Conservation (phyloP, 768 basidiomycete species). For the Boletus tylopilopsis region DNA sequence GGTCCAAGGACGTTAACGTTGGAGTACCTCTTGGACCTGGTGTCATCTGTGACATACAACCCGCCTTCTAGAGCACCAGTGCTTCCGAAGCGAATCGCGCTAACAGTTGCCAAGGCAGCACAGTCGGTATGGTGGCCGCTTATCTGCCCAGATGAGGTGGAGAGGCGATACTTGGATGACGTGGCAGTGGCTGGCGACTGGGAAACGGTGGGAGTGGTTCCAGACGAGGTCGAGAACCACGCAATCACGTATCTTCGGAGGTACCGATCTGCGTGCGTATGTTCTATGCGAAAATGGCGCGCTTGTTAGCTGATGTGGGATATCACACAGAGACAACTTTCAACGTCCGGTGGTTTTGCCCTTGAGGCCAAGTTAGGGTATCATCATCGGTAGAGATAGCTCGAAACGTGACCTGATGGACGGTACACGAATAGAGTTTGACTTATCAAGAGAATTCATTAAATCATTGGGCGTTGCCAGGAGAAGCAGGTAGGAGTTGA, state of each 20-base stretch:
- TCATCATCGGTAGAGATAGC: conserved; percentile 24
- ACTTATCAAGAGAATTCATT: conserved; percentile 19
- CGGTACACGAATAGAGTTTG: conserved; percentile 23
- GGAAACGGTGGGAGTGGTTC: conserved; percentile 76
- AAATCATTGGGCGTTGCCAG: conserved; percentile 30
- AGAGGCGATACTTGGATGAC: conserved; percentile 85
- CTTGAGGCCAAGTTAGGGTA: conserved; percentile 37
- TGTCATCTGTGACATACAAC: conserved; percentile 75
- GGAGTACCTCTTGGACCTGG: conserved; percentile 75
- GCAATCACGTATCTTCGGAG: conserved; percentile 89
- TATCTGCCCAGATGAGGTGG: conserved; percentile 86
- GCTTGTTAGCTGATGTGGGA: conserved; percentile 9
- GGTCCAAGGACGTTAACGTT: conserved; percentile 86
- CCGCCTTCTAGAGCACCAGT: conserved; percentile 68
- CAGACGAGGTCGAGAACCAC: conserved; percentile 81
- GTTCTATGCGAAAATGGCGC: conserved; percentile 2
- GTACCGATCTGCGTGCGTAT: conserved; percentile 82
- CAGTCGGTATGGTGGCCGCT: conserved; percentile 88
- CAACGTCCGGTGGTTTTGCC: conserved; percentile 66
- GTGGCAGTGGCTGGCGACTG: conserved; percentile 71
- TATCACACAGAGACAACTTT: conserved; percentile 54
- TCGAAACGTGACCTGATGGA: conserved; percentile 13
- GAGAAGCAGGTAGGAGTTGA: conserved; percentile 20
- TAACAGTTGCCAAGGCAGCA: conserved; percentile 55
- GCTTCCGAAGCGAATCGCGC: conserved; percentile 71